phyloP scores from a whole-genome alignment of 2,329 filamentous ascomycete genomes.

The Phyllachora maydis region DNA sequence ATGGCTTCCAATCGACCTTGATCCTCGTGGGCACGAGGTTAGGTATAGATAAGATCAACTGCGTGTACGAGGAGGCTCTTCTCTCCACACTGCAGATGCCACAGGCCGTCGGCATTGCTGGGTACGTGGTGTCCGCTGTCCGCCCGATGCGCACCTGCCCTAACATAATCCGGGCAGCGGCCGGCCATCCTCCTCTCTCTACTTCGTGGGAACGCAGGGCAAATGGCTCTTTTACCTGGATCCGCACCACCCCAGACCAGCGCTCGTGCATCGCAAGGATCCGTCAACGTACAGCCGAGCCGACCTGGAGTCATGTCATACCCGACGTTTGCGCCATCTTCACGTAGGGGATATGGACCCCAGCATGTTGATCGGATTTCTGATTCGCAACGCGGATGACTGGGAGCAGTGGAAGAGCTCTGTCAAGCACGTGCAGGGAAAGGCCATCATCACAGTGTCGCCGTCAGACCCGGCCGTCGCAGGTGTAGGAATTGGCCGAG shows the following conservation, averaged over 20 bases:
- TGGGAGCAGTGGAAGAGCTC: constrained; percentile 65
- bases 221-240: constrained; percentile 85
- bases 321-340: constrained; percentile 60
- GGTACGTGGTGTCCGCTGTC: constrained; percentile 30
- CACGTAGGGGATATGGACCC: constrained; percentile 90
- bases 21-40: constrained; percentile 76
- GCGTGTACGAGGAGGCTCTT: constrained; percentile 88
- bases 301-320: constrained; percentile 73
- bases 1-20: constrained; percentile 60
- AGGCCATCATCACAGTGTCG: constrained; percentile 69
- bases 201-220: constrained; percentile 39
- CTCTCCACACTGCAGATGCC: constrained; percentile 67
- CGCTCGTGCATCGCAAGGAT: constrained; percentile 43
- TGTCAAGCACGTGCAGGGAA: constrained; percentile 58
- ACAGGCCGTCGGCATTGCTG: constrained; percentile 91
- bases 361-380: constrained; percentile 89
- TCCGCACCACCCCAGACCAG: constrained; percentile 67
- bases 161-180: constrained; percentile 39
- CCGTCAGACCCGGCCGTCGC: constrained; percentile 43
- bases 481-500: constrained; percentile 35
- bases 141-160: neutral
- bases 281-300: constrained; percentile 40
- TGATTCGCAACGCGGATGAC: constrained; percentile 65
- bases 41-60: constrained; percentile 85
- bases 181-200: constrained; percentile 68